phyloP scores from a whole-genome alignment of 2,329 filamentous ascomycete genomes.

The Clonostachys rhizophaga region DNA sequence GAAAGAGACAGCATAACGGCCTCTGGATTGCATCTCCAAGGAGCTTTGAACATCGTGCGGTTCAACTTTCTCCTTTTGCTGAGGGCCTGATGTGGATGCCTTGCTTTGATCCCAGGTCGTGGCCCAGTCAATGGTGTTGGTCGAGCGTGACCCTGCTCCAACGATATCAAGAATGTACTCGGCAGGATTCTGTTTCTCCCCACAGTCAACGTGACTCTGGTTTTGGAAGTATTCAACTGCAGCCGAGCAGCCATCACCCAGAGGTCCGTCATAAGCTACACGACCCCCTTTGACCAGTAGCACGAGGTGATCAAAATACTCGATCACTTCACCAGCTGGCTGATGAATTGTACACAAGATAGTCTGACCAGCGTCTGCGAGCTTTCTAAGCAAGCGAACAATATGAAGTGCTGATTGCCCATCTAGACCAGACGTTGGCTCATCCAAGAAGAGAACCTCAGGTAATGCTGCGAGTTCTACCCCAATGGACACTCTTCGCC shows the following conservation, averaged over 20 bases:
- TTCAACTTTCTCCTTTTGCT: too few species aligned
- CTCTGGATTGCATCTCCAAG: too few species aligned
- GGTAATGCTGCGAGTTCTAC: conserved; percentile 69
- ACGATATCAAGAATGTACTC: conserved; percentile 68
- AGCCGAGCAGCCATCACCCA: conserved; percentile 48
- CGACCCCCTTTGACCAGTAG: conserved; percentile 11
- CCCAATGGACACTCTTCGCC: conserved; percentile 65
- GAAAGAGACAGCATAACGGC: too few species aligned
- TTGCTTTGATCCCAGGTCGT: too few species aligned
- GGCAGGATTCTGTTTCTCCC: conserved; percentile 61
- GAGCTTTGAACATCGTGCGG: too few species aligned
- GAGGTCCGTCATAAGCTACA: conserved; percentile 63
- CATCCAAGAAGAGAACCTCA: conserved; percentile 62
- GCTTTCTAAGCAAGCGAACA: conserved; percentile 30
- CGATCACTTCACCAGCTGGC: conserved; percentile 29
- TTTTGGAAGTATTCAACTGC: conserved; percentile 60
- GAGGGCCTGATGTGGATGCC: too few species aligned
- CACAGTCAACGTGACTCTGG: conserved; percentile 56
- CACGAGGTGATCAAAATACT: conserved; percentile 10
- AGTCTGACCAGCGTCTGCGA: conserved; percentile 58
- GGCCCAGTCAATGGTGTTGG: too few species aligned
- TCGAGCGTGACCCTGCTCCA: too few species aligned
- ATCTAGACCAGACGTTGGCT: conserved; percentile 51
- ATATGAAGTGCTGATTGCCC: conserved; percentile 27
- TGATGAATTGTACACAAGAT: conserved; percentile 64